These are phyloP conservation scores for Vairimorpha apis DNA, from an alignment of 371 early-diverging fungal genomes.

Conservation along the genomic window DNA sequence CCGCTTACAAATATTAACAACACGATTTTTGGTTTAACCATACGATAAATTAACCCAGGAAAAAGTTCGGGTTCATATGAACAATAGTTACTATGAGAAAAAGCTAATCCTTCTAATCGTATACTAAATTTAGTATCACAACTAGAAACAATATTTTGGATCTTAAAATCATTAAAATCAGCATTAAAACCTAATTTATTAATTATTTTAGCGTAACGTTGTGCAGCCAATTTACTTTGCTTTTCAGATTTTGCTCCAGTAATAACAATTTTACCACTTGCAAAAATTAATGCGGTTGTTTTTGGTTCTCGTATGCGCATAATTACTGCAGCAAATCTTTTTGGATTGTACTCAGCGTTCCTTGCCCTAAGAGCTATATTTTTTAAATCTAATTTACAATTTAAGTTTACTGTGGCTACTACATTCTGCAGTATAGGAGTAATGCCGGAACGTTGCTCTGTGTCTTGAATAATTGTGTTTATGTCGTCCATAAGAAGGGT, in stretches of 20 bases:
- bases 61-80: conserved; percentile 99
- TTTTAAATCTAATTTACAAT: conserved; percentile 94
- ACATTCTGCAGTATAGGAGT: conserved; percentile 71
- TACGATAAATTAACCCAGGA: conserved; percentile 98
- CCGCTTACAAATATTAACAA: conserved; percentile 98
- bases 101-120: conserved; percentile 93
- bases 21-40: conserved; percentile 99
- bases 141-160: conserved; percentile 98
- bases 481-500: no score
- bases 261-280: conserved; percentile 95
- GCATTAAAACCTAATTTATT: conserved; percentile 96
- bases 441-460: conserved; percentile 46
- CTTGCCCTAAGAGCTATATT: conserved; percentile 97
- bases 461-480: no score
- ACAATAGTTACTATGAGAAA: conserved; percentile 89
- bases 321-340: conserved; percentile 99
- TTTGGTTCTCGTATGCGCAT: conserved; percentile 97
- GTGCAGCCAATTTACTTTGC: conserved; percentile 90
- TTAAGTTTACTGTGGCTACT: conserved; percentile 98
- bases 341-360: conserved; percentile 99
- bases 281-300: conserved; percentile 99
- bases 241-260: conserved; percentile 66
- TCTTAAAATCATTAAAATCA: conserved; percentile 96
- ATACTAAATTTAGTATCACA: conserved; percentile 99
- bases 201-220: conserved; percentile 97